Percentiles rank a stretch among this genome's conserved stretches.
Evolutionary conservation across 1,284 basidiomycete genomes (phyloP).

Genomic region (Ganoderma meredithae): DNA sequence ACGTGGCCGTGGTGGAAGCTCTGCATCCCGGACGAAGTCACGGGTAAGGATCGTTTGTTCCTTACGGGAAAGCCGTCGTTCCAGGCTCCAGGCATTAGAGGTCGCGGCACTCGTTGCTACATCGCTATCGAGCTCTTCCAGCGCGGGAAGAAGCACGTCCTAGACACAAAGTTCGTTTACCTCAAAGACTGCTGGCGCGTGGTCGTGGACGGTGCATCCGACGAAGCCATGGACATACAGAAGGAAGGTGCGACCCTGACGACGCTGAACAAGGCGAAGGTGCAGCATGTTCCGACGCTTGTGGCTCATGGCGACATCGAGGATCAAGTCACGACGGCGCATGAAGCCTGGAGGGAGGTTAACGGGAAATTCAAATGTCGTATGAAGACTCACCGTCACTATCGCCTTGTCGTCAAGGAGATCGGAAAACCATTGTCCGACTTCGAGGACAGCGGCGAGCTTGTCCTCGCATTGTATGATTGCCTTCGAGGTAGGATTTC

Average conservation of each 20-base stretch:
- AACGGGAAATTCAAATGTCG: constrained; percentile 4
- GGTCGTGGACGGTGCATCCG: not conserved
- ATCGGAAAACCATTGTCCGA: constrained; percentile 20
- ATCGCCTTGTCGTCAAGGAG: constrained; percentile 24
- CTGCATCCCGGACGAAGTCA: not conserved
- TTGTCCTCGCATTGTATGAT: not conserved
- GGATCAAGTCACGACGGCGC: not conserved
- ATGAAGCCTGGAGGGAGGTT: constrained; percentile 1
- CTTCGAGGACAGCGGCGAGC: constrained; percentile 7
- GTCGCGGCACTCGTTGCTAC: constrained; percentile 29
- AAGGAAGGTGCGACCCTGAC: constrained; percentile 17
- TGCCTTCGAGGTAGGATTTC: constrained; percentile 3
- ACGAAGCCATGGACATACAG: not conserved
- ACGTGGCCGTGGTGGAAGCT: constrained; percentile 25
- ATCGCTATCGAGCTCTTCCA: constrained; percentile 11
- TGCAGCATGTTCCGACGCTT: constrained; percentile 30
- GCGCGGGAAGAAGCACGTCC: not conserved
- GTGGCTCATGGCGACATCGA: constrained; percentile 23
- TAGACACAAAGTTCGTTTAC: constrained; percentile 9
- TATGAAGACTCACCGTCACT: constrained; percentile 24
- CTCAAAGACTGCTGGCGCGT: constrained; percentile 28
- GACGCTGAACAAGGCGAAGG: constrained; percentile 23
- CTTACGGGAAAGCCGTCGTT: constrained; percentile 19
- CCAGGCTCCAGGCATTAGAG: constrained; percentile 8
- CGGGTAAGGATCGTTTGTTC: not conserved